Conservation (phyloP, 257 asterid genomes). For the Hygrophila difformis region DNA sequence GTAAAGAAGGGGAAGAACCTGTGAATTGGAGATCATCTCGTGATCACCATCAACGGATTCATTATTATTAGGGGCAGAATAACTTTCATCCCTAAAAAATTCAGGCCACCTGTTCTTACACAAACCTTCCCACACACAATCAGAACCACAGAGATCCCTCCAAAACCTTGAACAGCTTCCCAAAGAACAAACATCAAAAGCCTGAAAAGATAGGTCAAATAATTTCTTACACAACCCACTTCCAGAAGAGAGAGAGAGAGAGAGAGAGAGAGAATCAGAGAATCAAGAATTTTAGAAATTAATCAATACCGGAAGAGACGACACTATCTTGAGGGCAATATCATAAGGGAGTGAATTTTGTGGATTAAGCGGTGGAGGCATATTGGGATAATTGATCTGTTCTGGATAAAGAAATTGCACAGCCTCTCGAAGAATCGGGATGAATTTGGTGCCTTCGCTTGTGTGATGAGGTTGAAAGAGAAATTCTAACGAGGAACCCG, state of each 20-base stretch:
- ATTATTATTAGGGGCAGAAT: conserved; percentile 17
- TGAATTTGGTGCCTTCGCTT: conserved; percentile 1
- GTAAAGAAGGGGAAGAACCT: conserved; percentile 20
- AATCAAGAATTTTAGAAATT: neutral
- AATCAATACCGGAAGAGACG: conserved; percentile 50
- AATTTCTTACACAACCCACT: conserved; percentile 21
- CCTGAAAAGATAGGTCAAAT: conserved; percentile 35
- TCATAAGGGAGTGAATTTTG: conserved; percentile 61
- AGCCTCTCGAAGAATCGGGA: no score
- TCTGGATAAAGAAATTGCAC: neutral
- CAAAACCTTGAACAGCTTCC: conserved; percentile 87
- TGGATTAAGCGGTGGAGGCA: conserved; percentile 19
- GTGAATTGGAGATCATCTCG: conserved; percentile 16
- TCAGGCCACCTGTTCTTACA: conserved; percentile 65
- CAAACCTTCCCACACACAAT: conserved; percentile 65
- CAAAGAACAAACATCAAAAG: conserved; percentile 66
- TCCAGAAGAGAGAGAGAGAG: conserved; percentile 1
- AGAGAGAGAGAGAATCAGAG: conserved; percentile 3
- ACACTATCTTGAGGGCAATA: conserved; percentile 60
- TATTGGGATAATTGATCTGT: neutral
- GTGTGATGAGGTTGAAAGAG: conserved; percentile 11
- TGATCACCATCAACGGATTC: conserved; percentile 19
- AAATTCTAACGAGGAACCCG: conserved; percentile 12
- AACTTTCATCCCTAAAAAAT: conserved; percentile 19
- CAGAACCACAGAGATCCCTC: conserved; percentile 72